Conservation (phyloP, 2,329 filamentous ascomycete species). For the Aureobasidium mangrovei region DNA sequence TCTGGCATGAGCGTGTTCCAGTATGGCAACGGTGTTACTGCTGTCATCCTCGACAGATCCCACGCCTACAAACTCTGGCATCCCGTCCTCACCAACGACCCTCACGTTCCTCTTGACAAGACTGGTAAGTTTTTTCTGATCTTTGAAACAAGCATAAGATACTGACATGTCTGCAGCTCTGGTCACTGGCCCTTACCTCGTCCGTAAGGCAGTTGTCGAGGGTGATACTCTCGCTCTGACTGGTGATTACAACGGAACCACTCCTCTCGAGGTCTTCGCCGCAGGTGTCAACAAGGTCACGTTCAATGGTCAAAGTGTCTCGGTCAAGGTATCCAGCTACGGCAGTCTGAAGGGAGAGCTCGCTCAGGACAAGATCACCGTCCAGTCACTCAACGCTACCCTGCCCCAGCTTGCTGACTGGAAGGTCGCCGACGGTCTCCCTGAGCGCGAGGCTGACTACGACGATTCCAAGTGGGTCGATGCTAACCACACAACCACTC, state of each 20-base stretch:
- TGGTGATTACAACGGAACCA: constrained; percentile 31
- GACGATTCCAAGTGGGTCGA: constrained; percentile 37
- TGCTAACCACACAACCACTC: constrained; percentile 30
- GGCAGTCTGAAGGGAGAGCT: constrained; percentile 30
- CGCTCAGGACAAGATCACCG: constrained; percentile 16
- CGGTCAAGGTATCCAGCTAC: constrained; percentile 24
- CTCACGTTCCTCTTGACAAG: constrained; percentile 31
- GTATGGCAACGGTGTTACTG: constrained; percentile 42
- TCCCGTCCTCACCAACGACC: constrained; percentile 39
- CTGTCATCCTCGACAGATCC: constrained; percentile 45
- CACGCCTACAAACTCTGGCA: constrained; percentile 52
- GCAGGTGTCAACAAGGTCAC: constrained; percentile 27
- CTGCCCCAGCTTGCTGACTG: constrained; percentile 38
- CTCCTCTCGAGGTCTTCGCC: constrained; percentile 32
- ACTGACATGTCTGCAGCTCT: constrained; percentile 26
- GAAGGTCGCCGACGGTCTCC: constrained; percentile 42
- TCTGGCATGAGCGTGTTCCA: constrained; percentile 31
- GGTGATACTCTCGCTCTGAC: constrained; percentile 26
- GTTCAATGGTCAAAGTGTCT: constrained; percentile 33
- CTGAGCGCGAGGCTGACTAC: constrained; percentile 39
- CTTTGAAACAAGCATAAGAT: constrained; percentile 27
- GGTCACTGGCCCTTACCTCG: constrained; percentile 34
- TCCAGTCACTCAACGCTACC: constrained; percentile 18
- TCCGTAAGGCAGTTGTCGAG: constrained; percentile 30
- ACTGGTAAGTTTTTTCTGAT: not conserved